Percentiles rank a stretch among this genome's conserved stretches.
phyloP scores from a whole-genome alignment of 768 basidiomycete genomes.

The Leccinum sublutescens region DNA sequence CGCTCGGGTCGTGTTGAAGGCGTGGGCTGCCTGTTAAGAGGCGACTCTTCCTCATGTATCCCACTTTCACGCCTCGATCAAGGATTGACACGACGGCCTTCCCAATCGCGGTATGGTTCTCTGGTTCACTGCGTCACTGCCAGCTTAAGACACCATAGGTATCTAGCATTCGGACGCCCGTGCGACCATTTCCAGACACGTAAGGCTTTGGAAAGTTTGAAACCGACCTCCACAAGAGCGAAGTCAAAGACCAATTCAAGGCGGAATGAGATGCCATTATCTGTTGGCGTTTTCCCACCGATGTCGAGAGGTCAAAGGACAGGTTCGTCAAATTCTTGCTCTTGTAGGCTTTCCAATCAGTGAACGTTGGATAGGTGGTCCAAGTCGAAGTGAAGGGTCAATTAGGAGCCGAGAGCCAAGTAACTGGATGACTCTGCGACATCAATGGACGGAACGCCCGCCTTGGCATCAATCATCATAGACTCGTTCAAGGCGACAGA shows the following conservation, averaged over 20 bases:
- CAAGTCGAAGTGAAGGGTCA: too few species aligned
- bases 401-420: too few species aligned
- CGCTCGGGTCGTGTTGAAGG: conserved; percentile 35
- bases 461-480: background rate
- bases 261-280: conserved; percentile 25
- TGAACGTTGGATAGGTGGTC: too few species aligned
- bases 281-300: conserved; percentile 39
- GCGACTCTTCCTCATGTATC: conserved; percentile 25
- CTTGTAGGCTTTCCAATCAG: too few species aligned
- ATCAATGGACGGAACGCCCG: too few species aligned
- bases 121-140: background rate
- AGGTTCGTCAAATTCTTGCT: too few species aligned
- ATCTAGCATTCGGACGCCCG: conserved; percentile 43
- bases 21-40: conserved; percentile 39
- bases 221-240: conserved; percentile 35
- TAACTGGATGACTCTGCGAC: too few species aligned
- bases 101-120: conserved; percentile 26
- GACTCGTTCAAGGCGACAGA: conserved; percentile 12
- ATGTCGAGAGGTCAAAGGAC: conserved; percentile 30
- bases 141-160: background rate
- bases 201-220: conserved; percentile 47
- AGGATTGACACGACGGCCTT: conserved; percentile 31
- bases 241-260: conserved; percentile 34
- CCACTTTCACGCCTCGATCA: conserved; percentile 8
- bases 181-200: conserved; percentile 44